Evolutionary conservation across 345 rosid species (phyloP), one percentile per base, ranked within the genome.

Genomic region (Mallotus nudiflorus): DNA sequence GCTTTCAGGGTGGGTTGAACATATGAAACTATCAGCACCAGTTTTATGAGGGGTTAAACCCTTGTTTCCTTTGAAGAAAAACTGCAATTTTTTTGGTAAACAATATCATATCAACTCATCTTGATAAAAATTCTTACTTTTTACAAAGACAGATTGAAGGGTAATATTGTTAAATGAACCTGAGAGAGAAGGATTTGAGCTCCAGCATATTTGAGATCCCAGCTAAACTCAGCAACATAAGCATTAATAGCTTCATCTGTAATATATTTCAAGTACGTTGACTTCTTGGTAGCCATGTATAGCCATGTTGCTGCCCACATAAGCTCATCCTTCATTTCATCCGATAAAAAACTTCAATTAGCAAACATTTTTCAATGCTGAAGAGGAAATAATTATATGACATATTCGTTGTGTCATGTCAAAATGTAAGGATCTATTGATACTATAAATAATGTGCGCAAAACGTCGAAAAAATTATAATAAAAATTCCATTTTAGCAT

Each of bases 281-380:
- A 46, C 11, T 73, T 70, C 56, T 35, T 82, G 2, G 92, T 88
- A 49, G 97, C 98, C 69, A 70, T 73, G 80, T 87, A 88, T 13
- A 91, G 74, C 96, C 98, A 91, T 75, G 95, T 80, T 74, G 96
- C 95, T 8, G 95, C 95, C 98, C 98, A 94, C 77, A 90, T n/a
- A 40, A 91, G 78, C 82, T 94, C 98, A 73, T 94, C 98, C 96
- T 91, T 82, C 72, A 24, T 6, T 69, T 1, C 31, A 65, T 6
- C 6, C 3, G 6, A 3, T 33, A 3, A 6, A 33, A 33, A 33
- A 33, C 37, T 6, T n/a, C n/a, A n/a, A n/a, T 33, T 33, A 33
- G 37, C 37, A 3, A 33, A 33, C 37, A 33, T 33, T 33, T 33
- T 33, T 2, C 6, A 33, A 33, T 33, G 37, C 37, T 33, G 6